phyloP scores from a whole-genome alignment of 805 yeast species.

The Cyberlindnera nakhonratchasimensis region DNA sequence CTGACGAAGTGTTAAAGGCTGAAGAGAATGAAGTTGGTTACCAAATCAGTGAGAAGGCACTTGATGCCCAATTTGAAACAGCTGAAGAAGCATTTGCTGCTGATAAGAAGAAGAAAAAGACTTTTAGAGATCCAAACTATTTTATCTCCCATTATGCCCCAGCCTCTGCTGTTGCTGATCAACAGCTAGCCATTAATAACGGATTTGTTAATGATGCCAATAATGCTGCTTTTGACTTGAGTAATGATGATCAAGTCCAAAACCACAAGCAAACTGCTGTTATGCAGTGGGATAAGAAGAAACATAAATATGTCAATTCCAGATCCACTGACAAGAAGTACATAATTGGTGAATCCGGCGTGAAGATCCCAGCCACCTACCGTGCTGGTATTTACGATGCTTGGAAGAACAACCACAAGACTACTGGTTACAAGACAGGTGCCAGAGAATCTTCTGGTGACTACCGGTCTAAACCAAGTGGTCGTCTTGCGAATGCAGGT shows the following conservation, averaged over 20 bases:
- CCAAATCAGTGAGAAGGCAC: conserved; percentile 38
- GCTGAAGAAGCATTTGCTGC: conserved; percentile 34
- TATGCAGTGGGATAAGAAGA: conserved; percentile 90
- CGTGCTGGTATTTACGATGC: conserved; percentile 88
- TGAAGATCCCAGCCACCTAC: conserved; percentile 84
- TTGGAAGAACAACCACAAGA: conserved; percentile 76
- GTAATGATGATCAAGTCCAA: conserved; percentile 69
- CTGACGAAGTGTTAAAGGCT: conserved; percentile 64
- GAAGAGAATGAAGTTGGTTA: conserved; percentile 48
- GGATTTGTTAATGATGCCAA: conserved; percentile 83
- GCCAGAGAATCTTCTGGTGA: conserved; percentile 41
- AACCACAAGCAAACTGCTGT: conserved; percentile 63
- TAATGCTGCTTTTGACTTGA: conserved; percentile 82
- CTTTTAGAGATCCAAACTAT: conserved; percentile 72
- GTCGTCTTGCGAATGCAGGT: conserved; percentile 5
- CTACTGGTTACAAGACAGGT: conserved; percentile 52
- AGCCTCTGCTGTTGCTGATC: conserved; percentile 74
- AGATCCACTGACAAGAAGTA: conserved; percentile 79
- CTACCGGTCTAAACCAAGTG: conserved; percentile 26
- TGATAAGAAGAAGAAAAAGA: conserved; percentile 33
- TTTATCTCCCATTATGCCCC: conserved; percentile 92
- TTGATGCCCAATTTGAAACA: conserved; percentile 39
- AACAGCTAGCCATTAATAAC: conserved; percentile 50
- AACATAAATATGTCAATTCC: conserved; percentile 81
- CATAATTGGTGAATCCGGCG: conserved; percentile 94